Conservation (phyloP, 2,329 filamentous ascomycete genomes). For the Raffaelea ambrosiae region DNA sequence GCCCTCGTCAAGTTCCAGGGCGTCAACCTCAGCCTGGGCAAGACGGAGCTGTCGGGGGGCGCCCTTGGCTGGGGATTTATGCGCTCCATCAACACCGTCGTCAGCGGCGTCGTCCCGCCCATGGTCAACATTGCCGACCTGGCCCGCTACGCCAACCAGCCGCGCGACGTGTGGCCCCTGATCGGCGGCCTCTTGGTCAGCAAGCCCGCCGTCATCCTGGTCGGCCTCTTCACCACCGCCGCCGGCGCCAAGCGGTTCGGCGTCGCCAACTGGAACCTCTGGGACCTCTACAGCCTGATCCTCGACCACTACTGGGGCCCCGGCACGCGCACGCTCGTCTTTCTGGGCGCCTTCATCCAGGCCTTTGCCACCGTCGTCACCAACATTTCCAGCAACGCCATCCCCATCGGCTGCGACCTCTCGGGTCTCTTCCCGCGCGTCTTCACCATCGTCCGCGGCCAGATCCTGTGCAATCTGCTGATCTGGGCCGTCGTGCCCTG, state of each 20-base stretch:
- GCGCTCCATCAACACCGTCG: slow-evolving; percentile 18
- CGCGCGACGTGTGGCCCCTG: slow-evolving; percentile 19
- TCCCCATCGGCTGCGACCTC: slow-evolving; percentile 27
- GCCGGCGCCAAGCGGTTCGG: slow-evolving; percentile 32
- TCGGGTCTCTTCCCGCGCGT: slow-evolving; percentile 23
- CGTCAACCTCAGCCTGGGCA: slow-evolving; percentile 15
- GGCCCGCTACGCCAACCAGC: slow-evolving; percentile 10
- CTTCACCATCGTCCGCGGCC: slow-evolving; percentile 23
- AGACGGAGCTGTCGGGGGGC: not conserved
- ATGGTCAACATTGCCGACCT: slow-evolving; percentile 6
- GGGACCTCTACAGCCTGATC: slow-evolving; percentile 14
- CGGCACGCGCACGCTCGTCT: slow-evolving; percentile 11
- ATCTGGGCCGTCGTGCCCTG: slow-evolving; percentile 6
- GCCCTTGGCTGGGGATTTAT: slow-evolving; percentile 19
- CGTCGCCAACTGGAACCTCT: slow-evolving; percentile 16
- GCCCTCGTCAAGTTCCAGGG: slow-evolving; percentile 29
- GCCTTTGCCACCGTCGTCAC: slow-evolving; percentile 14
- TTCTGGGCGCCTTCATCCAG: slow-evolving; percentile 13
- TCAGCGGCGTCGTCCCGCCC: slow-evolving; percentile 15
- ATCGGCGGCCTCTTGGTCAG: slow-evolving; percentile 31
- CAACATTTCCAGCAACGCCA: slow-evolving; percentile 20
- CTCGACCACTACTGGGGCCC: slow-evolving; percentile 12
- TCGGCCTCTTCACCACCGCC: slow-evolving; percentile 32
- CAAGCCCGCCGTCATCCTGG: slow-evolving; percentile 29
- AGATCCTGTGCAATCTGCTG: slow-evolving; percentile 13